Evolutionary conservation across 2,329 filamentous ascomycete species (phyloP).

Genomic region (Anisogramma anomala): DNA sequence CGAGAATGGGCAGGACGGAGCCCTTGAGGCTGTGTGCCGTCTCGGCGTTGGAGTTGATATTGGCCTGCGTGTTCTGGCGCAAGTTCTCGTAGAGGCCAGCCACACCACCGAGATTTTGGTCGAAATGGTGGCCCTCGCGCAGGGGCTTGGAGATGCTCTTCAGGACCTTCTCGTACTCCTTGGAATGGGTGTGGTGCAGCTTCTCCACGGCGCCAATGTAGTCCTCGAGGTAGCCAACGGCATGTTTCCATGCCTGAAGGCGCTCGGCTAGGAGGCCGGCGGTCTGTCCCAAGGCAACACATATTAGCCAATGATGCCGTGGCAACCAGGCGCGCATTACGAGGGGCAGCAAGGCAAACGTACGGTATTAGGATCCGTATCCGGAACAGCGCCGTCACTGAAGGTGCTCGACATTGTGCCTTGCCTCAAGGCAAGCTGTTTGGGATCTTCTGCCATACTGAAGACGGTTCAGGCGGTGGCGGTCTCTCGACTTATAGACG

Average conservation of each 20-base stretch:
- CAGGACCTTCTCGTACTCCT: conserved; percentile 89
- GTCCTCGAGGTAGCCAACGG: conserved; percentile 80
- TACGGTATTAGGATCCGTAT: conserved; percentile 47
- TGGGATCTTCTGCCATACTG: conserved; percentile 11
- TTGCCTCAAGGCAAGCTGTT: conserved; percentile 16
- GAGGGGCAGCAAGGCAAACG: conserved; percentile 19
- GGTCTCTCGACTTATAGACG: neutral
- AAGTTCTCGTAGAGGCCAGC: conserved; percentile 91
- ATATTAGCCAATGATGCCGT: conserved; percentile 3
- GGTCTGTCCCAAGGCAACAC: conserved; percentile 37
- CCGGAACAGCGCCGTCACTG: conserved; percentile 48
- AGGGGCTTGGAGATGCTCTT: conserved; percentile 86
- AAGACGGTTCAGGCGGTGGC: neutral
- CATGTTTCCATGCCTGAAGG: conserved; percentile 91
- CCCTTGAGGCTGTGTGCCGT: conserved; percentile 85
- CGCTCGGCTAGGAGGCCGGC: conserved; percentile 76
- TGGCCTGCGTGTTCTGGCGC: conserved; percentile 79
- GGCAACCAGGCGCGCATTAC: neutral
- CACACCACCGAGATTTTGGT: conserved; percentile 76
- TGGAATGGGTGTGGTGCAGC: conserved; percentile 70
- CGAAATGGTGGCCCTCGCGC: conserved; percentile 85
- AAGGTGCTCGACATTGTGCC: conserved; percentile 25
- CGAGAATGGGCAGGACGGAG: conserved; percentile 75
- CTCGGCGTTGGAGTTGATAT: conserved; percentile 81
- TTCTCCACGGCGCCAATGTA: conserved; percentile 81